A percentile compares a stretch with the other conserved stretches of the same genome.
Conservation (phyloP, 805 yeast genomes). For the Blastobotrys muscicola region DNA sequence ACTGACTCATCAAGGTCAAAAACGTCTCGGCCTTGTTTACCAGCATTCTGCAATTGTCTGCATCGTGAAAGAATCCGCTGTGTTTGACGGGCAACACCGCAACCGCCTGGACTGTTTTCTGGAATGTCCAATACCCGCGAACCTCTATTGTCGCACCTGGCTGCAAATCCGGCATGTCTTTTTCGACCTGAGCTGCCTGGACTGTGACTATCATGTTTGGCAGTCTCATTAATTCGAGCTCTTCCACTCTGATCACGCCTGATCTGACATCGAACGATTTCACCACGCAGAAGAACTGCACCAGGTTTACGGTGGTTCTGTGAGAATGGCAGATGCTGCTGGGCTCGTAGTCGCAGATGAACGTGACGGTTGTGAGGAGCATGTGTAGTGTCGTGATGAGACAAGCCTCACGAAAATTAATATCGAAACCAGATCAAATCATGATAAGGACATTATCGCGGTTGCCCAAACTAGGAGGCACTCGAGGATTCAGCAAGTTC, state of each 20-base stretch:
- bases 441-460: not conserved
- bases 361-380: conserved; percentile 1
- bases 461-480: not conserved
- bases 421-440: not conserved
- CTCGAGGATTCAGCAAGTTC: conserved; percentile 2
- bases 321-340: not conserved
- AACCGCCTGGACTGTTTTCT: not conserved
- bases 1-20: too few relatives aligned
- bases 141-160: not conserved
- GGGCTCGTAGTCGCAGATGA: not conserved
- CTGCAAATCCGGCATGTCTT: not conserved
- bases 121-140: not conserved
- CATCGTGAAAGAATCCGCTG: too few relatives aligned
- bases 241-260: not conserved
- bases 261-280: not conserved
- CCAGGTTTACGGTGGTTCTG: not conserved
- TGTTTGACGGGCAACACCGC: too few relatives aligned
- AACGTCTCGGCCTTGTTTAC: too few relatives aligned
- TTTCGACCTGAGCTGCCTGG: not conserved
- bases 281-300: conserved; percentile 1
- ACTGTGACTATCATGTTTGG: too few relatives aligned
- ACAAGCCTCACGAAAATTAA: not conserved
- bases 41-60: too few relatives aligned
- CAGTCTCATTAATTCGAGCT: not conserved
- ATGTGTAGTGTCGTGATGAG: not conserved